A percentile compares a stretch with the other conserved stretches of the same genome.
Evolutionary conservation across 1,284 basidiomycete species (phyloP).

Genomic region (Agroathelia rolfsii): DNA sequence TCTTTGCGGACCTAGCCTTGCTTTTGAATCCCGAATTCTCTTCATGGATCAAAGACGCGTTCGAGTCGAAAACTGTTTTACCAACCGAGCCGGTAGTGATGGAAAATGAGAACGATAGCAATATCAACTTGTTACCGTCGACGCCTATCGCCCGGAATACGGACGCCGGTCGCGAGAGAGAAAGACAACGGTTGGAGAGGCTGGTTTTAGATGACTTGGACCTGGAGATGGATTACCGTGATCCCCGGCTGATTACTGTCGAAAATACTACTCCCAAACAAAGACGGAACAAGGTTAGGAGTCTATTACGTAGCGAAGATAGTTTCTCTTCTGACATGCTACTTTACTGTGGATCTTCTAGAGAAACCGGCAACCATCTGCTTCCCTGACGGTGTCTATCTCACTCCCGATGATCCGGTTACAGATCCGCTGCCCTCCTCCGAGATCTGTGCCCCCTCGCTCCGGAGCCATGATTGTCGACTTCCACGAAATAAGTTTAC

Average conservation of each 20-base stretch:
- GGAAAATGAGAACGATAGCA: too few species aligned
- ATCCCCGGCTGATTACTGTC: too few species aligned
- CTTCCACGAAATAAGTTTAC: slow-evolving; percentile 41
- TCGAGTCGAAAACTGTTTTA: too few species aligned
- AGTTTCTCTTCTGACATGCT: too few species aligned
- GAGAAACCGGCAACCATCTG: too few species aligned
- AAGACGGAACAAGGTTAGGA: too few species aligned
- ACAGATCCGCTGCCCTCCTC: slow-evolving; percentile 49
- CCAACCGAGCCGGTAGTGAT: too few species aligned
- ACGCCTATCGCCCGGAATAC: slow-evolving; percentile 16
- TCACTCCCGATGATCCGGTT: slow-evolving; percentile 51
- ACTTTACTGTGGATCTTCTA: too few species aligned
- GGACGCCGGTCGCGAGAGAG: slow-evolving; percentile 29
- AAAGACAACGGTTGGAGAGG: slow-evolving; percentile 34
- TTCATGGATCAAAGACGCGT: slow-evolving; percentile 21
- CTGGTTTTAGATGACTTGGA: slow-evolving; percentile 47
- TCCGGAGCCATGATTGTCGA: slow-evolving; percentile 66
- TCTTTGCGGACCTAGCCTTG: slow-evolving; percentile 63
- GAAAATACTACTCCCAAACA: too few species aligned
- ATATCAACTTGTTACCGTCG: too few species aligned
- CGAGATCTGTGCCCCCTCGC: slow-evolving; percentile 28
- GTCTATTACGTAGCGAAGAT: too few species aligned
- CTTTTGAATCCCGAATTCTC: slow-evolving; percentile 27
- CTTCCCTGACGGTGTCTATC: too few species aligned
- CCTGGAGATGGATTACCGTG: slow-evolving; percentile 37